Evolutionary conservation across 768 basidiomycete genomes (phyloP), one percentile per base, ranked within the genome.

Genomic region (Rickenella mellea): DNA sequence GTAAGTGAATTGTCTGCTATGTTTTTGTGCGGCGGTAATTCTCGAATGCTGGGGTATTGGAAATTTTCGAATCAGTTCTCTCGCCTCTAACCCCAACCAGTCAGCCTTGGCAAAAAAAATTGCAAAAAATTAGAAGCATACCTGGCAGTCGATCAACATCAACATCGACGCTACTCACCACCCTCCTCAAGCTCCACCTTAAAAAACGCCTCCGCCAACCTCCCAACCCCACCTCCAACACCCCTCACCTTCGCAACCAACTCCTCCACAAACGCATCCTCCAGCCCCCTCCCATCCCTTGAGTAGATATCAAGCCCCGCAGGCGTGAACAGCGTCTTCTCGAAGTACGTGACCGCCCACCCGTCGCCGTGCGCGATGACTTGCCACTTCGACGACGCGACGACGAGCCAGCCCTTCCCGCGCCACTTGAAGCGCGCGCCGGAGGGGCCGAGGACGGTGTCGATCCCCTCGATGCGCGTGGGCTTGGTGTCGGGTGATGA

Each of bases 321-420:
- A 5, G 68, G 66, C 1, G 68, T 68, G 58, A 69, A 69, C 12
- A 68, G 54, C 9, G 68, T 67, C 46, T 58, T 61, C 26, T 65
- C 65, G 52, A 69, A 68, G 53, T 56, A 67, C 51, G 52, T 55
- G 12, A 60, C 49, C 26, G 51, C 57, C 54, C 54, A 60, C 14
- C 46, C 51, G 6, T 39, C 37, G 45, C 44, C 50, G 42, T 56
- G 63, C 3, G 65, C 68, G 10, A 69, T 49, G 5, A 68, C 50
- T 52, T 68, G 62, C 68, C 67, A 69, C 26, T 61, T 56, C 8
- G 63, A 65, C 36, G 60, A 52, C 2, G 60, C 56, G 45, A 65
- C 60, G 43, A 55, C 54, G 6, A 69, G 55, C 47, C 45, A 54
- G 43, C 63, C 59, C 41, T 56, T 57, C 0, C 67, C 67, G 32